Conservation (phyloP, 2,329 filamentous ascomycete genomes). For the Diaporthe capsici region DNA sequence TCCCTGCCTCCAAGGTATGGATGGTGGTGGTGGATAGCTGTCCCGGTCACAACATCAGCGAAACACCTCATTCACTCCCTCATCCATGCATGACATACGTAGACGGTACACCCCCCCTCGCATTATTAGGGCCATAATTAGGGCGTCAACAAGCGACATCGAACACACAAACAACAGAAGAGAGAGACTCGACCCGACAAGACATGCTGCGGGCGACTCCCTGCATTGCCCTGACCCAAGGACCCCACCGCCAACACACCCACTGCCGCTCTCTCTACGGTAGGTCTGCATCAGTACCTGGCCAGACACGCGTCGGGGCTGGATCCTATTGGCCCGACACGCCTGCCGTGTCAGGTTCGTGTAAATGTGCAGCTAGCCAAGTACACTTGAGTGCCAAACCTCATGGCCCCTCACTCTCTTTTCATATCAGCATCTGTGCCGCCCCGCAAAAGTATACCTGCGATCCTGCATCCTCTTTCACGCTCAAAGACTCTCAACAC, state of each 20-base stretch:
- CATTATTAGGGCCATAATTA: slow-evolving; percentile 4
- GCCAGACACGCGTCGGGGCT: slow-evolving; percentile 13
- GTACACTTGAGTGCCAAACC: slow-evolving; percentile 43
- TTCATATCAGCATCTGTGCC: not conserved
- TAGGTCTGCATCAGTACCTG: not conserved
- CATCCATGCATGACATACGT: slow-evolving; percentile 2
- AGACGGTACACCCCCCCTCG: not conserved
- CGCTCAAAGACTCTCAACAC: slow-evolving; percentile 9
- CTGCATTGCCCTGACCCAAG: slow-evolving; percentile 13
- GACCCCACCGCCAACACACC: slow-evolving; percentile 1
- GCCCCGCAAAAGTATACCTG: slow-evolving; percentile 27
- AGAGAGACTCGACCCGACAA: slow-evolving; percentile 19
- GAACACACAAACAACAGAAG: not conserved
- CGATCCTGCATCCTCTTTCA: slow-evolving; percentile 26
- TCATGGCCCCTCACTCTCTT: slow-evolving; percentile 35
- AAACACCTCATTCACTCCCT: not conserved
- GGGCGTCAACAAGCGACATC: slow-evolving; percentile 13
- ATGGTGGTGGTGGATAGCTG: not conserved
- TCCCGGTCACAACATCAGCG: not conserved
- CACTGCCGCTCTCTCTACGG: not conserved
- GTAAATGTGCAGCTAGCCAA: slow-evolving; percentile 21
- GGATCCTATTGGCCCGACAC: slow-evolving; percentile 22
- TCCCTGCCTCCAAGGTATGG: not conserved
- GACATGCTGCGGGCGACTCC: slow-evolving; percentile 21
- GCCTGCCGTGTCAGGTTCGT: slow-evolving; percentile 29